Conservation (phyloP, 768 basidiomycete genomes). For the Mycena kentingensis region DNA sequence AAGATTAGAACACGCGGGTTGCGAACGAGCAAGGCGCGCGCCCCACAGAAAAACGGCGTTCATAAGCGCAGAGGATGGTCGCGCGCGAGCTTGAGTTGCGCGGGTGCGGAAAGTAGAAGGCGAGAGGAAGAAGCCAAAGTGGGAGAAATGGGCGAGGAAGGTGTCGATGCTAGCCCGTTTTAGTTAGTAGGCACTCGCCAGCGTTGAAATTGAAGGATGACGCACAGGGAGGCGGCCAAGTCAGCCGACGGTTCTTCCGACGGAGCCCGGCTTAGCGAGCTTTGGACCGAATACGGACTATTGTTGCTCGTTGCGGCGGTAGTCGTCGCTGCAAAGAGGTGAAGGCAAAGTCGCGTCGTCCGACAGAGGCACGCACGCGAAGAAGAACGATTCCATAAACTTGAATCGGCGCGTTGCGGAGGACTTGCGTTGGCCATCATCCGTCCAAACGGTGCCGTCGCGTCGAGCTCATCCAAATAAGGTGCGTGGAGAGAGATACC, state of each 20-base stretch:
- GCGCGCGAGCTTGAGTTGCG: slow-evolving; percentile 29
- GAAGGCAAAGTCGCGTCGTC: slow-evolving; percentile 3
- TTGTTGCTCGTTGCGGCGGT: not conserved
- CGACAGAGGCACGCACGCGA: slow-evolving; percentile 1
- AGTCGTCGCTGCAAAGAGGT: not conserved
- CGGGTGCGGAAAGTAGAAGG: slow-evolving; percentile 41
- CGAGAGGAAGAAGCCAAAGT: slow-evolving; percentile 58
- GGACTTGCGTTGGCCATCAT: not conserved
- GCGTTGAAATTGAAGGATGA: slow-evolving; percentile 26
- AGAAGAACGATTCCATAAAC: not conserved
- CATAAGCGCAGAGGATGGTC: slow-evolving; percentile 40
- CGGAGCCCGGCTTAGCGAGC: not conserved
- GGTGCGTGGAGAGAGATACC: slow-evolving; percentile 20
- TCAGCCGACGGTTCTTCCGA: slow-evolving; percentile 4
- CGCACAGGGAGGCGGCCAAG: not conserved
- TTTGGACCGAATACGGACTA: not conserved
- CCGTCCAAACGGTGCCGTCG: not conserved
- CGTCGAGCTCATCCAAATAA: slow-evolving; percentile 9
- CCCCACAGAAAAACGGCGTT: slow-evolving; percentile 43
- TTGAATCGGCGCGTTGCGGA: not conserved
- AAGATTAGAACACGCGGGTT: not conserved
- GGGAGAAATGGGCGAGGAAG: slow-evolving; percentile 45
- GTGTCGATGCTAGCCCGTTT: slow-evolving; percentile 20
- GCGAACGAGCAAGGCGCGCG: slow-evolving; percentile 29
- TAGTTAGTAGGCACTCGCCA: too few species aligned